Evolutionary conservation across 345 rosid genomes (phyloP).

Genomic region (Salix koriyanagi): DNA sequence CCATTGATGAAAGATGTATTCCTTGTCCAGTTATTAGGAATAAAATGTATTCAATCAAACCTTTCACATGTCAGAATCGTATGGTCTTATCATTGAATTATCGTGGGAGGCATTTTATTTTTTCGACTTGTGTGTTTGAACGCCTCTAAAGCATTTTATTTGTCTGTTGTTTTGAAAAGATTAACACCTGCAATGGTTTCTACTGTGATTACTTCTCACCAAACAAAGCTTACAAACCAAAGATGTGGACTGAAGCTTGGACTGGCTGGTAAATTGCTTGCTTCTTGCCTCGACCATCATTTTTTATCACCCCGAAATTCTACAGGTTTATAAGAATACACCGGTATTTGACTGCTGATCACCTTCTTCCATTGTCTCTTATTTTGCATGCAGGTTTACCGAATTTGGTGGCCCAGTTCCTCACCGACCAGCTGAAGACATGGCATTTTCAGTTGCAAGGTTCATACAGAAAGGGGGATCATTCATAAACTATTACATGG

Average conservation of each 20-base stretch:
- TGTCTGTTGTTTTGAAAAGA: slow-evolving; percentile 40
- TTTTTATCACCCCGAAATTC: slow-evolving; percentile 1
- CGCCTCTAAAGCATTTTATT: not conserved
- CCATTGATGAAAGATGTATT: slow-evolving; percentile 10
- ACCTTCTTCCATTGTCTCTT: not conserved
- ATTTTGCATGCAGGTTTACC: slow-evolving; percentile 59
- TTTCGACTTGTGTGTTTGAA: not conserved
- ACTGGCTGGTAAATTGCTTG: slow-evolving; percentile 75
- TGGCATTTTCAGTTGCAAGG: slow-evolving; percentile 93
- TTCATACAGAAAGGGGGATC: slow-evolving; percentile 98
- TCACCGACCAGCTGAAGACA: slow-evolving; percentile 86
- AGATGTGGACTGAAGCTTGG: slow-evolving; percentile 99
- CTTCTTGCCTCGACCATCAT: not conserved
- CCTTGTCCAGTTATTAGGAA: slow-evolving; percentile 2
- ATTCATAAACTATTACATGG: slow-evolving; percentile 93
- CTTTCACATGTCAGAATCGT: not conserved
- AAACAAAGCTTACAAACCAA: slow-evolving; percentile 89
- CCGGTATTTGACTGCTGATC: not conserved
- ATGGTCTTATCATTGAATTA: not conserved
- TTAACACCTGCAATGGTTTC: slow-evolving; percentile 95
- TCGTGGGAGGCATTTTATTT: not conserved
- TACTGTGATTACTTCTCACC: slow-evolving; percentile 97
- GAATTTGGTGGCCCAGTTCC: slow-evolving; percentile 96
- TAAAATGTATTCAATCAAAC: not conserved
- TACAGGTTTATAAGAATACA: not conserved